These are phyloP conservation scores for Lactarius indigo DNA, from an alignment of 768 basidiomycete genomes.

Conservation along the genomic window DNA sequence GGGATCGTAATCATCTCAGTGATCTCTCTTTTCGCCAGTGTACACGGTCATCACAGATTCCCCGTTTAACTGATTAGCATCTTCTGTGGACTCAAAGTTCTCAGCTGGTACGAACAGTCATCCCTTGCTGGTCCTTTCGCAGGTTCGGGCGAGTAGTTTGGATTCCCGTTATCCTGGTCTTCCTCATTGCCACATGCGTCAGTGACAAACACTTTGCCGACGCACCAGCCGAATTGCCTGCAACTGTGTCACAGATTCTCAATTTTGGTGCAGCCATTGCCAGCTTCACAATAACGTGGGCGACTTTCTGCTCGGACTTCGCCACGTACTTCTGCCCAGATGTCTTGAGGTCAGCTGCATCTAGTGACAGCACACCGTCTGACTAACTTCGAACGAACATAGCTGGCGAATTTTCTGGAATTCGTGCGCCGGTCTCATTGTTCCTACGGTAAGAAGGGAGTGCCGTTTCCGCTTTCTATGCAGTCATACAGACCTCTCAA, in stretches of 20 bases:
- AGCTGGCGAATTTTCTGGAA: slow-evolving; percentile 62
- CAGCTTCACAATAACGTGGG: slow-evolving; percentile 67
- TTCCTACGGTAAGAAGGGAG: slow-evolving; percentile 51
- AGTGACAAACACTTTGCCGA: slow-evolving; percentile 64
- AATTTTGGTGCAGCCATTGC: slow-evolving; percentile 68
- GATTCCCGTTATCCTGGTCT: slow-evolving; percentile 75
- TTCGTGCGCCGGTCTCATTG: slow-evolving; percentile 60
- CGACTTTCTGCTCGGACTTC: slow-evolving; percentile 65
- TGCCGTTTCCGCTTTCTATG: slow-evolving; percentile 3
- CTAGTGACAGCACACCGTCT: background rate
- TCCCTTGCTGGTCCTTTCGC: slow-evolving; percentile 13
- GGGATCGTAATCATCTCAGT: slow-evolving; percentile 78
- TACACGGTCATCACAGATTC: background rate
- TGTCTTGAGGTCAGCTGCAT: slow-evolving; percentile 48
- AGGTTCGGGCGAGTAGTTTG: slow-evolving; percentile 76
- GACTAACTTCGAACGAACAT: background rate
- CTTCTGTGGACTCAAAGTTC: slow-evolving; percentile 62
- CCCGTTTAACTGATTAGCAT: background rate
- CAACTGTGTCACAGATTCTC: slow-evolving; percentile 51
- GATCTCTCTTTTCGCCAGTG: slow-evolving; percentile 51
- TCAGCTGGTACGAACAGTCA: slow-evolving; percentile 58
- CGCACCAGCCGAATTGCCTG: slow-evolving; percentile 47
- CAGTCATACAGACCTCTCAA: background rate
- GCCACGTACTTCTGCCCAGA: slow-evolving; percentile 62
- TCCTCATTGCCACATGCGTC: slow-evolving; percentile 67